phyloP scores from a whole-genome alignment of 1,284 basidiomycete genomes.

The Rhodotorula sp. region DNA sequence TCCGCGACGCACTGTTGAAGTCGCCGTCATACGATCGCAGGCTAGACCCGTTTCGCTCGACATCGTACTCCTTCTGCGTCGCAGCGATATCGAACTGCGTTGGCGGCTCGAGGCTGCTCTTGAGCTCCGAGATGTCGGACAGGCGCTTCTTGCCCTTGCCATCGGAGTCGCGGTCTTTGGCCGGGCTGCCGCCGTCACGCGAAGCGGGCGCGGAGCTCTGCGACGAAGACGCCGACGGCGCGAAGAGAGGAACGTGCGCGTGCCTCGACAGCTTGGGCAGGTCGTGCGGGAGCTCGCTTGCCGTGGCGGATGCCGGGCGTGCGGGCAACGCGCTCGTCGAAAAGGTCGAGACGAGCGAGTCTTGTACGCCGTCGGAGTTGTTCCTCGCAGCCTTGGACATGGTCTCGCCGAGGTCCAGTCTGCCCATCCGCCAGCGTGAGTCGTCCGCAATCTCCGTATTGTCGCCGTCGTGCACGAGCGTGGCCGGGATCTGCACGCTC shows the following conservation, averaged over 20 bases:
- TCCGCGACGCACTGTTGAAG: slow-evolving; percentile 10
- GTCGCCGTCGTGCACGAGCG: slow-evolving; percentile 5
- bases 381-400: neutral
- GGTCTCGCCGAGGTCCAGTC: slow-evolving; percentile 14
- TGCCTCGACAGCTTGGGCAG: neutral
- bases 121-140: slow-evolving; percentile 14
- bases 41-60: neutral
- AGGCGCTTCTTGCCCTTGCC: slow-evolving; percentile 1
- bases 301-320: neutral
- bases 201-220: neutral
- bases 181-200: neutral
- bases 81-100: slow-evolving; percentile 12
- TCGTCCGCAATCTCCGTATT: neutral
- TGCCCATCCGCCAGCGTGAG: neutral
- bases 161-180: neutral
- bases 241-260: slow-evolving; percentile 1
- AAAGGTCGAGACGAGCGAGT: neutral
- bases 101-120: slow-evolving; percentile 13
- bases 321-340: neutral
- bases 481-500: neutral
- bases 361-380: neutral
- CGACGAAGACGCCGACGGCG: neutral
- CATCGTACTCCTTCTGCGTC: slow-evolving; percentile 22
- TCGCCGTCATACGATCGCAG: neutral
- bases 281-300: neutral